These are phyloP conservation scores for Azolla pinnata DNA, from an alignment of 75 land plant genomes.

Conservation along the genomic window DNA sequence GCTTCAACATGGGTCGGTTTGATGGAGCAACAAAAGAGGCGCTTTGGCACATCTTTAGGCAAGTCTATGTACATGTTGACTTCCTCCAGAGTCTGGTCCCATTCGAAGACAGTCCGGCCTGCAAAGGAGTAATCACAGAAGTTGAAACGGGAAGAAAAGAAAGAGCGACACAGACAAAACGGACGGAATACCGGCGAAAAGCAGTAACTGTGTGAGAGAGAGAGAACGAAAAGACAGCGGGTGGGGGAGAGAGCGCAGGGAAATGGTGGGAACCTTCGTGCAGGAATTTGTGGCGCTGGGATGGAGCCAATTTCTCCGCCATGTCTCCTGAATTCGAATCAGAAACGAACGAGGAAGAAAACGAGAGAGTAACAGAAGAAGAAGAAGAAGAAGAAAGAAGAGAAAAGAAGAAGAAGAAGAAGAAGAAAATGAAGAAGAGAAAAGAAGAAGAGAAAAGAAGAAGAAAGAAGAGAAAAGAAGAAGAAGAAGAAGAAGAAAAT, in stretches of 20 bases:
- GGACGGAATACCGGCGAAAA: background rate
- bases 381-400: background rate
- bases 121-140: background rate
- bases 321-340: background rate
- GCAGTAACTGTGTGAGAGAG: background rate
- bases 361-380: background rate
- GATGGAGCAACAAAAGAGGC: conserved; percentile 72
- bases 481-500: background rate
- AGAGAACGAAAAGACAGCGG: background rate
- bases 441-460: background rate
- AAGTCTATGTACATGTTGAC: conserved; percentile 75
- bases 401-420: background rate
- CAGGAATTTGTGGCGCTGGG: too few relatives aligned
- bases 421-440: background rate
- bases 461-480: background rate
- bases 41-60: conserved; percentile 62
- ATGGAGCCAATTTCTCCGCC: background rate
- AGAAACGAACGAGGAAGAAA: background rate
- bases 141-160: background rate
- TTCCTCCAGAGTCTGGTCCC: conserved; percentile 95
- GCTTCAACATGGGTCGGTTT: conserved; percentile 70
- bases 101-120: conserved; percentile 88
- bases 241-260: background rate
- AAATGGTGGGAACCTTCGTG: background rate
- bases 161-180: background rate